These are phyloP conservation scores for Termitomyces sp. DNA, from an alignment of 768 basidiomycete species.

Conservation along the genomic window DNA sequence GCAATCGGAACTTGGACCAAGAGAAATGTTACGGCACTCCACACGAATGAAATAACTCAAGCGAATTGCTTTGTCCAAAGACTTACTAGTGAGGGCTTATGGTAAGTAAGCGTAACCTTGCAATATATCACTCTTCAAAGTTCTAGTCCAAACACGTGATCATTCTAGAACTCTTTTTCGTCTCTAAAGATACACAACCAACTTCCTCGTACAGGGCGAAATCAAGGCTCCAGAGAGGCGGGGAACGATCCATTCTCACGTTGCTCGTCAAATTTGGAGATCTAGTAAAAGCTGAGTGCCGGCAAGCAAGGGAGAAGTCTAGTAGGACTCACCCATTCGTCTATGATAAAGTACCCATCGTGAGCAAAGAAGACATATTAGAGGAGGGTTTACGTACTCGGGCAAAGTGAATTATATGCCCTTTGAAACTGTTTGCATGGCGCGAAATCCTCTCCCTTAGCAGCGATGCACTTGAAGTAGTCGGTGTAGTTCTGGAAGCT, in stretches of 20 bases:
- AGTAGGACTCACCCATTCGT: conserved; percentile 72
- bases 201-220: background rate
- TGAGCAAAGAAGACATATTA: conserved; percentile 4
- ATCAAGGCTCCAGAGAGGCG: conserved; percentile 70
- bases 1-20: conserved; percentile 11
- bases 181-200: background rate
- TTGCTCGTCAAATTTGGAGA: conserved; percentile 89
- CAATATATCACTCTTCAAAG: background rate
- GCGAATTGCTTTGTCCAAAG: background rate
- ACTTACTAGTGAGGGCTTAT: no score
- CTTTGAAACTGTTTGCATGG: conserved; percentile 99
- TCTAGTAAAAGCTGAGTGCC: conserved; percentile 35
- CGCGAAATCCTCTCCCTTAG: conserved; percentile 97
- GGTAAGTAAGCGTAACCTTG: background rate
- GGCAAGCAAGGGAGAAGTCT: conserved; percentile 7
- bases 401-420: conserved; percentile 95
- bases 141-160: conserved; percentile 11
- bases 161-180: conserved; percentile 9
- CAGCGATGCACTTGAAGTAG: conserved; percentile 95
- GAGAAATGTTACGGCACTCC: background rate
- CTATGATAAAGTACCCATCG: conserved; percentile 28
- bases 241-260: conserved; percentile 92
- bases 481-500: conserved; percentile 97
- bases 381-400: conserved; percentile 59
- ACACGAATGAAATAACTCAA: background rate